Base-by-base conservation (phyloP, 139 green algal species). In the Eudorina sp. region DNA sequence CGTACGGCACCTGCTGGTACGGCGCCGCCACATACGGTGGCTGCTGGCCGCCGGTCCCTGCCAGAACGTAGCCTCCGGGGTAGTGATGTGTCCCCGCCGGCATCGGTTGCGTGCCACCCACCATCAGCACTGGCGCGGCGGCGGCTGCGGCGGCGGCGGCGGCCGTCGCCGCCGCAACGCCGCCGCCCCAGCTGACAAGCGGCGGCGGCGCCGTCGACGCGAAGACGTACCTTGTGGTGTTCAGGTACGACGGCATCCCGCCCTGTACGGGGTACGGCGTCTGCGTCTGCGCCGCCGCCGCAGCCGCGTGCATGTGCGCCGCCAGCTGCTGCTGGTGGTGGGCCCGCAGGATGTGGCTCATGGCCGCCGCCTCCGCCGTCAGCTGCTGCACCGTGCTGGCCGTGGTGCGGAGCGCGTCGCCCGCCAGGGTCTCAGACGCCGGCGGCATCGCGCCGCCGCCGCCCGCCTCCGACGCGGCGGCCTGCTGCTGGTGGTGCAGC, bases 341-440 rank as follows among this genome's bases (percentile, higher is more conserved):
- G 8, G 40, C 13, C 14, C 81, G 62, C 21, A 87, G 64, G 31
- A 79, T 13, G 45, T 53, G 40, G 81, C 36, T 87, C 7, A 87
- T 48, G 13, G 81, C 81, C 2, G 62, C 81, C 9, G 81, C 64
- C 60, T 87, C 81, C 43, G 81, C 81, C 43, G 81, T 87, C 43
- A 87, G 81, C 81, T 87, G 81, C 62, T 87, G 81, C 27, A 87
- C 81, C 3, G 81, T 87, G 64, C 40, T 87, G 41, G 81, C 81
- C 4, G 81, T 79, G 13, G n/a, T 78, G 19, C 81, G 81, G 29
- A 87, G 81, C 81, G 66, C 66, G 23, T 87, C 81, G 23, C 64
- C 64, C 13, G 81, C 81, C n/a, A n/a, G n/a, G 21, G 62, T 64
- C 43, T 86, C 62, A 0, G 60, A 64, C 14, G 64, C 81, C 8